phyloP scores from a whole-genome alignment of 176 grass and related monocot genomes.

The Triticum urartu region DNA sequence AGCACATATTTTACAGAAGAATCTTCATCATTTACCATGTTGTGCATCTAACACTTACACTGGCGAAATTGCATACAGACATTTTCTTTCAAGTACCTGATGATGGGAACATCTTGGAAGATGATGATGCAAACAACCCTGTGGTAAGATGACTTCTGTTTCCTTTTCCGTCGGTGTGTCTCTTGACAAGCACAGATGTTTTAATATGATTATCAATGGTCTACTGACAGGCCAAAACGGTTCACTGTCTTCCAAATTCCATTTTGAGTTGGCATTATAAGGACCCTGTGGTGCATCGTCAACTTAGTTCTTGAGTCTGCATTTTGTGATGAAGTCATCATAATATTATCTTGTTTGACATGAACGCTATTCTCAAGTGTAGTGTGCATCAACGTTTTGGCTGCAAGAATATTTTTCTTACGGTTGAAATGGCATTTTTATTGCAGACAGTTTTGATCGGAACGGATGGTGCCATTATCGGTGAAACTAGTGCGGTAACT shows the following conservation, averaged over 20 bases:
- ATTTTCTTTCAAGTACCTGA: slow-evolving; percentile 93
- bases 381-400: slow-evolving; percentile 17
- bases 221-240: neutral
- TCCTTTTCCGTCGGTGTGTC: slow-evolving; percentile 10
- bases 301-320: neutral
- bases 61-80: slow-evolving; percentile 49
- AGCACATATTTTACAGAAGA: neutral
- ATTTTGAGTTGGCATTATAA: neutral
- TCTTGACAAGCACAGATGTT: neutral
- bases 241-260: neutral
- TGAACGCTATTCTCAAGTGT: neutral
- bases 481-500: slow-evolving; percentile 45
- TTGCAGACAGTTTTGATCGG: slow-evolving; percentile 93
- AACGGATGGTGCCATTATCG: slow-evolving; percentile 47
- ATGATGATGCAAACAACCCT: slow-evolving; percentile 65
- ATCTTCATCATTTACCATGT: neutral
- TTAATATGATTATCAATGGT: slow-evolving; percentile 8
- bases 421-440: slow-evolving; percentile 37
- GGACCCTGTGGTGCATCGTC: neutral
- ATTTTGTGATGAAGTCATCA: neutral
- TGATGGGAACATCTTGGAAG: slow-evolving; percentile 67
- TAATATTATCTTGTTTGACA: slow-evolving; percentile 7
- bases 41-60: slow-evolving; percentile 13
- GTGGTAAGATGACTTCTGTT: slow-evolving; percentile 56
- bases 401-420: slow-evolving; percentile 5